phyloP scores from a whole-genome alignment of 805 yeast genomes.

The Metschnikowia lochheadii region DNA sequence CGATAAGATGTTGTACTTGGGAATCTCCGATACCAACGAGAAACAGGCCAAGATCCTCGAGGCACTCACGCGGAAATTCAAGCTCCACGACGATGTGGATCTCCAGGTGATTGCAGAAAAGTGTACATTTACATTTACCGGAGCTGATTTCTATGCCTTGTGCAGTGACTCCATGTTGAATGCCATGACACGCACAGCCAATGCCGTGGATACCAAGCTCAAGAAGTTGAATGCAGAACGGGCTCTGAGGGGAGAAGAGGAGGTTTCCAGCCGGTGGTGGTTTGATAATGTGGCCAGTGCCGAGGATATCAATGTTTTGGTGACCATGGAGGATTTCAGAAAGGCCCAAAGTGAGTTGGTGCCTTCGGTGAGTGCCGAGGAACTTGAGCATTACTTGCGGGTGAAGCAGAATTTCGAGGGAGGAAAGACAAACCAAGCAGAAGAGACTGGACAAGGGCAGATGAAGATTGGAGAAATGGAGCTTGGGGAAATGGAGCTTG shows the following conservation, averaged over 20 bases:
- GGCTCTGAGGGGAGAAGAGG: conserved; percentile 29
- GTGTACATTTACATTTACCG: conserved; percentile 91
- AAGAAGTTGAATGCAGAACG: conserved; percentile 42
- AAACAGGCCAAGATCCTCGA: conserved; percentile 82
- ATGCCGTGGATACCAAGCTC: conserved; percentile 65
- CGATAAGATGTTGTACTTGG: conserved; percentile 90
- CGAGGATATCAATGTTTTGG: conserved; percentile 65
- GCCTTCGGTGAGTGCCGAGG: conserved; percentile 87
- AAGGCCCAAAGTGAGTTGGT: conserved; percentile 67
- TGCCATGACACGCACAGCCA: conserved; percentile 91
- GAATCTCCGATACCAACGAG: conserved; percentile 86
- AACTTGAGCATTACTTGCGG: conserved; percentile 71
- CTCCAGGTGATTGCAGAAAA: conserved; percentile 54
- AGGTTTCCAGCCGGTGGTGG: conserved; percentile 78
- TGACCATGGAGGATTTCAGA: conserved; percentile 67
- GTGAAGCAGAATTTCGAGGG: conserved; percentile 86
- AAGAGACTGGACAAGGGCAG: not conserved
- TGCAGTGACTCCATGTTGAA: conserved; percentile 94
- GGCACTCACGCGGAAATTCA: conserved; percentile 84
- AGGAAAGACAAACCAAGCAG: conserved; percentile 30
- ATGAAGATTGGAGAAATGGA: too few relatives aligned
- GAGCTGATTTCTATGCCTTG: conserved; percentile 96
- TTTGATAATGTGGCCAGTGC: conserved; percentile 73
- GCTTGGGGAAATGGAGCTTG: too few relatives aligned
- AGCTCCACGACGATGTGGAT: conserved; percentile 56